phyloP scores from a whole-genome alignment of 2,329 filamentous ascomycete genomes.

The Grosmannia clavigera region DNA sequence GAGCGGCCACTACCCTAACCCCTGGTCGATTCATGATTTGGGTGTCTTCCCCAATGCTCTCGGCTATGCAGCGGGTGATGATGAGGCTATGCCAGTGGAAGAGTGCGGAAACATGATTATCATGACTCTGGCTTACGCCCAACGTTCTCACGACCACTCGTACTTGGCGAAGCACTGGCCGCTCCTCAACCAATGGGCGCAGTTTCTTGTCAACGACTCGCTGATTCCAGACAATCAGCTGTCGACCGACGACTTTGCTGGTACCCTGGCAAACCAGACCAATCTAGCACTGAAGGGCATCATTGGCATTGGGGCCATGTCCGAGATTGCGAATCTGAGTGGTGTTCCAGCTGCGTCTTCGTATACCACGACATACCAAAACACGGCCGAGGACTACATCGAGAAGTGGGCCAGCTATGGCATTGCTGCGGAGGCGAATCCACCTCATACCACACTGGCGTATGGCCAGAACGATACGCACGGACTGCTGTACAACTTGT shows the following conservation, averaged over 20 bases:
- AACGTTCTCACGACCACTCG: constrained; percentile 29
- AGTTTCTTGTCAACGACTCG: constrained; percentile 57
- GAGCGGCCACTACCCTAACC: constrained; percentile 69
- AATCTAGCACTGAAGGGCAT: constrained; percentile 68
- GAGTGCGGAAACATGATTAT: constrained; percentile 65
- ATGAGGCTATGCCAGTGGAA: constrained; percentile 63
- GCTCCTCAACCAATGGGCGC: constrained; percentile 60
- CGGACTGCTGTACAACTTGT: constrained; percentile 65
- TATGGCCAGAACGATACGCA: constrained; percentile 53
- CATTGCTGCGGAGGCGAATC: constrained; percentile 50
- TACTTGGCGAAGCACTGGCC: constrained; percentile 52
- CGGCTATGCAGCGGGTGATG: constrained; percentile 52
- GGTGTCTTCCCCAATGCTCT: constrained; percentile 63
- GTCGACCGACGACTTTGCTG: constrained; percentile 68
- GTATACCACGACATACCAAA: background rate
- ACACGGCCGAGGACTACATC: constrained; percentile 42
- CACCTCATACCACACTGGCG: constrained; percentile 60
- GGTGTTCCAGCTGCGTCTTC: constrained; percentile 33
- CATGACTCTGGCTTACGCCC: constrained; percentile 47
- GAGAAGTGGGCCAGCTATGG: constrained; percentile 58
- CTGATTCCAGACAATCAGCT: constrained; percentile 60
- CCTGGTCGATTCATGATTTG: constrained; percentile 64
- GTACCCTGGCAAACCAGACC: constrained; percentile 60
- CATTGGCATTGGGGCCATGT: constrained; percentile 67
- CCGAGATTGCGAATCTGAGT: constrained; percentile 49